These are phyloP conservation scores for Penicillium herquei DNA, from an alignment of 495 filamentous ascomycete genomes.

Conservation along the genomic window DNA sequence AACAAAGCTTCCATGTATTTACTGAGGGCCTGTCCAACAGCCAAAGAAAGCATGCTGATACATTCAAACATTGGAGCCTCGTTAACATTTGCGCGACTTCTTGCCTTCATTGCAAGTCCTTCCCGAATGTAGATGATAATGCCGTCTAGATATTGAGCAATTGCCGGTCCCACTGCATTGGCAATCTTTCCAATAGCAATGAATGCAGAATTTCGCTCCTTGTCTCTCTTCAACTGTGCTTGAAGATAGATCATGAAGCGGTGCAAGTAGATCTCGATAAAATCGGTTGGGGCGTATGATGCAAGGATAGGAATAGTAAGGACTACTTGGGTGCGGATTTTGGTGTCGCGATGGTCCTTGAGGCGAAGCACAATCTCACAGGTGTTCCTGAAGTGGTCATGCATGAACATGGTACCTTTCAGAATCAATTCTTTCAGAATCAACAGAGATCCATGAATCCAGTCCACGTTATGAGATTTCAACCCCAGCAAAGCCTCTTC, in stretches of 20 bases:
- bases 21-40: conserved; percentile 92
- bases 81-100: conserved; percentile 67
- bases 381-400: conserved; percentile 77
- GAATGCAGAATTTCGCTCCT: conserved; percentile 89
- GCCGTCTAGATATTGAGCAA: conserved; percentile 91
- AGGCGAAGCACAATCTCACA: conserved; percentile 88
- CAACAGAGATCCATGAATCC: conserved; percentile 86
- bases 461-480: conserved; percentile 74
- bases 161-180: conserved; percentile 89
- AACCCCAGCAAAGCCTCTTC: conserved; percentile 78
- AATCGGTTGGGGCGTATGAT: conserved; percentile 84
- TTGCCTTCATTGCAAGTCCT: conserved; percentile 78
- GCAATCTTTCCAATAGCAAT: conserved; percentile 93
- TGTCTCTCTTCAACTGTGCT: conserved; percentile 91
- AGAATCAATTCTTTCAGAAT: conserved; percentile 86
- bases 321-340: conserved; percentile 85
- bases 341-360: conserved; percentile 85
- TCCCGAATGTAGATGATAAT: conserved; percentile 91
- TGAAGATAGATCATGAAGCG: conserved; percentile 97
- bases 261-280: conserved; percentile 78
- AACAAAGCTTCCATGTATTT: conserved; percentile 97
- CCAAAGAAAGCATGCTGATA: conserved; percentile 92
- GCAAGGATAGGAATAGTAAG: conserved; percentile 89
- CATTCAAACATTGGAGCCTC: conserved; percentile 95
- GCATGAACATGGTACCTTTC: conserved; percentile 98